Percentiles rank a stretch among this genome's conserved stretches.
These are phyloP conservation scores for Ulota crispa DNA, from an alignment of 225 moss, liverwort and hornwort genomes.

Conservation along the genomic window DNA sequence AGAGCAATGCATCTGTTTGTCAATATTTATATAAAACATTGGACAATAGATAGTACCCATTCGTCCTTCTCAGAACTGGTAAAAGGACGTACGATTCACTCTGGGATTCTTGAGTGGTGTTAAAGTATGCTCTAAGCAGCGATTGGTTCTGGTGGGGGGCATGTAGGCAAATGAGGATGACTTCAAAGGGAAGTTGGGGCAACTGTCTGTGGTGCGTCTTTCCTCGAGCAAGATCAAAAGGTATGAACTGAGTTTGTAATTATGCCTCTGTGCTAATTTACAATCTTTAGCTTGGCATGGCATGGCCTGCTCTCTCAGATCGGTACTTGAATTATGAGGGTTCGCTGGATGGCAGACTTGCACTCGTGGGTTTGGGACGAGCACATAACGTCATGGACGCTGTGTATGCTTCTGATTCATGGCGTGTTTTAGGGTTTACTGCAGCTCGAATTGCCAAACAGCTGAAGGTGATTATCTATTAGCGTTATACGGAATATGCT, in stretches of 20 bases:
- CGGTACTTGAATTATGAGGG: not conserved
- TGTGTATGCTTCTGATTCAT: slow-evolving; percentile 59
- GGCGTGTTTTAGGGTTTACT: slow-evolving; percentile 63
- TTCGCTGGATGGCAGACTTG: slow-evolving; percentile 41
- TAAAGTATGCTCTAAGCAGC: not conserved
- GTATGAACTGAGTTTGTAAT: slow-evolving; percentile 14
- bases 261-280: not conserved
- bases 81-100: not conserved
- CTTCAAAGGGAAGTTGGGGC: slow-evolving; percentile 61
- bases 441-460: slow-evolving; percentile 65
- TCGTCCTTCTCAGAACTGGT: not conserved
- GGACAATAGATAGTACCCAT: not conserved
- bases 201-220: slow-evolving; percentile 58
- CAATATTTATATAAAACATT: not conserved
- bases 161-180: slow-evolving; percentile 64
- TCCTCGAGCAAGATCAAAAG: slow-evolving; percentile 62
- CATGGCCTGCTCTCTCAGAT: slow-evolving; percentile 9
- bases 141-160: slow-evolving; percentile 29
- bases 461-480: slow-evolving; percentile 45
- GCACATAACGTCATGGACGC: slow-evolving; percentile 57
- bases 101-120: not conserved
- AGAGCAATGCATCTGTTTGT: not conserved
- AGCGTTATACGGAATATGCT: not conserved
- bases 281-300: not conserved
- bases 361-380: slow-evolving; percentile 63